Base-by-base conservation (phyloP, 2,329 filamentous ascomycete genomes). In the Fonsecaea nubica region DNA sequence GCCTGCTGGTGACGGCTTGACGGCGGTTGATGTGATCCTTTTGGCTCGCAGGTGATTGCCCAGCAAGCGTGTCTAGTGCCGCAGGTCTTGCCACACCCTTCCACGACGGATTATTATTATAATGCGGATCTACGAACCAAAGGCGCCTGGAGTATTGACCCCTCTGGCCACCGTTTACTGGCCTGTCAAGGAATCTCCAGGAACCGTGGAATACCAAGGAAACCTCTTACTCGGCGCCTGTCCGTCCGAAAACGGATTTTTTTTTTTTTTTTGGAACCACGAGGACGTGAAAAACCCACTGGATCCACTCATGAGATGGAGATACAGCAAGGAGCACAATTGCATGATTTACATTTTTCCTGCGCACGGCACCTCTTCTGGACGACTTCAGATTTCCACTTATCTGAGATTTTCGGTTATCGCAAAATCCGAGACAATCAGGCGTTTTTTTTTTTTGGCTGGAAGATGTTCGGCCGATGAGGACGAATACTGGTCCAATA, bases 71-170 rank as follows among this genome's bases (percentile, higher is more conserved):
- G 62, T 18, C 36, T 38, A 52, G 30, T 10, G 30, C 25, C 40
- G 2, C 50, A 56, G 55, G 60, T 57, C 59, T 66, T 66, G 61
- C 50, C 60, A 56, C 18, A 60, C 30, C 45, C 54, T 58, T 55
- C 15, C 60, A 60, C 40, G 56, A 60, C 35, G 21, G 25, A 25
- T 25, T 35, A 50, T 63, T 58, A 56, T 52, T 48, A 53, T 35
- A 63, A 63, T 42, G 33, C 30, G 21, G 33, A n/a, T 38, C 33
- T 35, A 48, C 40, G 54, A 58, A 30, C 40, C 48, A 15, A 40
- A 64, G 54, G 55, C 54, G 35, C 13, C 48, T n/a, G 62, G 58
- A 58, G 54, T 53, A 40, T 55, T 52, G 54, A 40, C 55, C 55
- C 33, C 42, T 48, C 62, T 54, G 62, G 62, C 62, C 42, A 59